phyloP scores from a whole-genome alignment of 208 protist genomes.

The Acanthamoeba quina region DNA sequence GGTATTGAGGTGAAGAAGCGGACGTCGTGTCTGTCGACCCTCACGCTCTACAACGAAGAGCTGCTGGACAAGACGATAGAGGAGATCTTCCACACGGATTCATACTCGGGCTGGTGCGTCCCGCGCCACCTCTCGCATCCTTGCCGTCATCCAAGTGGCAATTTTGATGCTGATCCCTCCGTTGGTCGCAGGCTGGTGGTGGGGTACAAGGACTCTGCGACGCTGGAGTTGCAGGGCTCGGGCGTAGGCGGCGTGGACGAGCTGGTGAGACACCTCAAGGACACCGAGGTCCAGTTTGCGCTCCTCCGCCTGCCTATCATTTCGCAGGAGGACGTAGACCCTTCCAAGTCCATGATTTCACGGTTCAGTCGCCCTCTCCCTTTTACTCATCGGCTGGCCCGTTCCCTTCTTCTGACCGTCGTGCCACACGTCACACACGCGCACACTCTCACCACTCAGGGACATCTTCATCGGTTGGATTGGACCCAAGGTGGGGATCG shows the following conservation, averaged over 20 bases:
- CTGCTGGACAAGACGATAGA: constrained; percentile 41
- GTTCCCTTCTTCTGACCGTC: neutral
- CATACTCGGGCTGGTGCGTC: constrained; percentile 36
- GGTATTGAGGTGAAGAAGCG: constrained; percentile 48
- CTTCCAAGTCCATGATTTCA: constrained; percentile 62
- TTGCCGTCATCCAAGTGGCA: neutral
- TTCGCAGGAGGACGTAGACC: constrained; percentile 42
- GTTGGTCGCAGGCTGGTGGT: constrained; percentile 53
- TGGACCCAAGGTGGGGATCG: constrained; percentile 70
- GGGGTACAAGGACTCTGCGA: constrained; percentile 25
- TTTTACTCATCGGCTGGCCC: constrained; percentile 3
- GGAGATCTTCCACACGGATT: constrained; percentile 61
- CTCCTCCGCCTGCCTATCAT: constrained; percentile 59
- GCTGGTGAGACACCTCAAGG: constrained; percentile 44
- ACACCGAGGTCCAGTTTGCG: constrained; percentile 75
- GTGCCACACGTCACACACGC: neutral
- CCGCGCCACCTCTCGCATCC: neutral
- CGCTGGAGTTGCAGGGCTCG: constrained; percentile 28
- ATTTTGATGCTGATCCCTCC: neutral
- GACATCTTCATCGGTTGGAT: constrained; percentile 82
- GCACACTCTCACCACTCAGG: neutral
- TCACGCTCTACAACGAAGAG: constrained; percentile 48
- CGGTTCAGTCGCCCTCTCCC: neutral
- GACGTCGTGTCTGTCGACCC: constrained; percentile 32
- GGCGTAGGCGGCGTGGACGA: constrained; percentile 43